These are phyloP conservation scores for Alternaria conjuncta DNA, from an alignment of 2,329 filamentous ascomycete genomes.

Conservation along the genomic window DNA sequence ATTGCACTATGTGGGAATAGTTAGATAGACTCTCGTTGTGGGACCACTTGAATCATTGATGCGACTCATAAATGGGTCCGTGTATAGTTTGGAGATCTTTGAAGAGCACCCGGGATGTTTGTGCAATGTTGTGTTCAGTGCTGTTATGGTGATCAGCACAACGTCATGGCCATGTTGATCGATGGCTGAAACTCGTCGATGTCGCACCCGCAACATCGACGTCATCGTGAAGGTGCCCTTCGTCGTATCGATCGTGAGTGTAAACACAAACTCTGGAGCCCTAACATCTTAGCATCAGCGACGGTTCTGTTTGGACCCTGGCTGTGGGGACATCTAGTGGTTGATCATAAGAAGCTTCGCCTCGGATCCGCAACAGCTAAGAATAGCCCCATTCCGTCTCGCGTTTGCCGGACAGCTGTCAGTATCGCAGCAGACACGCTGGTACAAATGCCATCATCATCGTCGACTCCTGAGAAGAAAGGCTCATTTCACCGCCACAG, in stretches of 20 bases:
- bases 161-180: background rate
- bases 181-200: background rate
- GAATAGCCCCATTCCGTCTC: background rate
- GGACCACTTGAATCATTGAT: background rate
- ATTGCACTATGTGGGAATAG: constrained; percentile 32
- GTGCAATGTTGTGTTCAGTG: background rate
- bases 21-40: constrained; percentile 6
- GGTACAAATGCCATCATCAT: background rate
- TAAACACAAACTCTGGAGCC: background rate
- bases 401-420: background rate
- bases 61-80: background rate
- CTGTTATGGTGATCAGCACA: background rate
- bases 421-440: background rate
- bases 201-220: background rate
- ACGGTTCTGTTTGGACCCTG: constrained; percentile 6
- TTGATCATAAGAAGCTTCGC: constrained; percentile 3
- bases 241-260: background rate
- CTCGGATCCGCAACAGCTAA: constrained; percentile 8
- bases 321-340: constrained; percentile 7
- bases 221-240: background rate
- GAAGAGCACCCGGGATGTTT: background rate
- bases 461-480: background rate
- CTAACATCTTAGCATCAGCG: background rate
- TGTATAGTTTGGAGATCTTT: background rate
- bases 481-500: constrained; percentile 2